Base-by-base conservation (phyloP, 805 yeast species). In the Starmerella etchellsii region DNA sequence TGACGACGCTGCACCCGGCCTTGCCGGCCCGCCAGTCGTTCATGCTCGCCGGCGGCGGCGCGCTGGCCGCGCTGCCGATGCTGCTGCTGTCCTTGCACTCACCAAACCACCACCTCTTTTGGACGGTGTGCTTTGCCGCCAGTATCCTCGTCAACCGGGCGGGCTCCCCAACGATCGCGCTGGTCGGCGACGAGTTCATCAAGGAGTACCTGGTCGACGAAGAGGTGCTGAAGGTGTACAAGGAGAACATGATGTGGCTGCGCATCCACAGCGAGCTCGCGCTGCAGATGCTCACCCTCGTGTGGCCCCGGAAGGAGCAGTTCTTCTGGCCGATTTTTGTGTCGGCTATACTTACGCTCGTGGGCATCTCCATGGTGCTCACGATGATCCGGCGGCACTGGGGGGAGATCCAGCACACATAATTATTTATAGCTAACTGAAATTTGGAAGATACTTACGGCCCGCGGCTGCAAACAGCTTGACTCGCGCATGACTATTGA, bases 171-270 rank as follows among this genome's bases (percentile, higher is more conserved):
- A 39, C 45, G 2, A 43, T 50, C 34, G 43, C 36, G 19, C 19
- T 36, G 15, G 31, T 27, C 3, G 39, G 46, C 16, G 44, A 40
- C 2, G 39, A 35, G 26, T 47, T 49, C 18, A 44, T 50, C 6
- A 34, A 39, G 4, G 39, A 40, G 10, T 42, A 46, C 23, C 25
- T 50, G n/a, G 49, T 44, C 4, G 51, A 49, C 29, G 49, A 41
- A 6, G 53, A 43, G n/a, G 33, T 46, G n/a, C 42, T 32, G 29
- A 42, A 39, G 27, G 39, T 49, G 18, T 50, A 38, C 24, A 33
- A 34, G 14, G 46, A 44, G 30, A 41, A 43, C 21, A 49, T 46
- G 8, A 34, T 23, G 11, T 34, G 45, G 40, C 39, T 49, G 11
- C 41, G 42, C 3, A 40, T 33, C 13, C 30, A 37, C 23, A 36